Evolutionary conservation across 1,139 yeast genomes (phyloP), one percentile per base, ranked within the genome.

Genomic region (Suhomyces wounanorum): DNA sequence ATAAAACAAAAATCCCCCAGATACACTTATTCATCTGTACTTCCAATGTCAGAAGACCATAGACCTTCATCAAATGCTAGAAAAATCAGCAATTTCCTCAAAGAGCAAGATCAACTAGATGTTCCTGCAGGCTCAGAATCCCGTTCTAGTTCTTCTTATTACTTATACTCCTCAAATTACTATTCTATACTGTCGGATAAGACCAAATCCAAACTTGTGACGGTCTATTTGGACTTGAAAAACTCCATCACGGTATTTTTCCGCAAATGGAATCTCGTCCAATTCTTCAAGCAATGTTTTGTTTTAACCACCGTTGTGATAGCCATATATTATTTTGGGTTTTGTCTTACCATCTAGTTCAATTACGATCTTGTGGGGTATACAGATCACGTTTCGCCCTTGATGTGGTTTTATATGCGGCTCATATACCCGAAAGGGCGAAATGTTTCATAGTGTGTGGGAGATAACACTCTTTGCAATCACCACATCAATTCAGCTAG

Each of bases 1-100:
- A 50, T 68, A 46, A 65, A 64, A 48, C 72, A 64, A 48, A 64
- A 67, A 40, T 57, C 66, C 14, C 43, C 56, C 2, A 51, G 65
- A 31, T 57, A 57, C 44, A 55, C 54, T 36, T 62, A 62, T 40
- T 49, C 59, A 4, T 49, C 52, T 23, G 54, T 58, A 31, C 53
- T 60, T 18, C 64, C 64, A n/a, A 39, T 50, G 45, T 41, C 39
- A 13, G 62, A 59, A 25, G 50, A 47, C 9, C 33, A 42, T 21
- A 43, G 42, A 11, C 45, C 54, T 2, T 42, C 57, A n/a, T 43
- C 48, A 11, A 56, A 53, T 43, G 50, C 62, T 23, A 50, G 51
- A 28, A 59, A 59, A 40, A 58, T 61, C 49, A 50, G 57, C 40
- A 55, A 59, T 23, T 61, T 61, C 47, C 46, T 59, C 28, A 49